Evolutionary conservation across 2,329 filamentous ascomycete species (phyloP).

Genomic region (Coniochaeta pulveracea): DNA sequence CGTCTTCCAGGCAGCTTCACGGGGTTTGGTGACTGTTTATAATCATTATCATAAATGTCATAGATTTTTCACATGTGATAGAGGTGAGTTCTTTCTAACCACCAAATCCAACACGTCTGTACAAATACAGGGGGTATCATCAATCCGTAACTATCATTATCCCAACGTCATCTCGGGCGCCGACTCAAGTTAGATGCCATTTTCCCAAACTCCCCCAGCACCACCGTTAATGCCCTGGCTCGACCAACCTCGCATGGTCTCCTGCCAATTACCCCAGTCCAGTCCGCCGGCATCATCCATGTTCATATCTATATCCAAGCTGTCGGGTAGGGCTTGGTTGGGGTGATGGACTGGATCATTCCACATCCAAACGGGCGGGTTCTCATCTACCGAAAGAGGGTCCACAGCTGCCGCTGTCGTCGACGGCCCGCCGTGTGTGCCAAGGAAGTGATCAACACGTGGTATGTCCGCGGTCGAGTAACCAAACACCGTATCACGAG

Average conservation of each 20-base stretch:
- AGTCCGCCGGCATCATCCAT: slow-evolving; percentile 26
- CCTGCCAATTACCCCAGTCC: slow-evolving; percentile 23
- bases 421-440: neutral
- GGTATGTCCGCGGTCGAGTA: slow-evolving; percentile 6
- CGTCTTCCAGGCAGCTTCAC: too few species aligned
- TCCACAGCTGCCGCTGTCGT: slow-evolving; percentile 3
- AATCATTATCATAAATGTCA: too few species aligned
- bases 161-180: too few species aligned
- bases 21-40: too few species aligned
- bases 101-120: too few species aligned
- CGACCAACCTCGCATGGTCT: slow-evolving; percentile 17
- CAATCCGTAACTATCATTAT: too few species aligned
- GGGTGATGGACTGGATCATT: slow-evolving; percentile 19
- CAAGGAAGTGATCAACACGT: neutral
- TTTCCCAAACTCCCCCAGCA: too few species aligned
- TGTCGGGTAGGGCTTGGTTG: slow-evolving; percentile 9
- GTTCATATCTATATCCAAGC: slow-evolving; percentile 19
- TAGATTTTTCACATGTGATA: too few species aligned
- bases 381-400: slow-evolving; percentile 26
- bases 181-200: too few species aligned
- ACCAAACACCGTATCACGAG: slow-evolving; percentile 5
- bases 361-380: slow-evolving; percentile 44
- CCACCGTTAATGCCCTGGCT: too few species aligned
- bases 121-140: too few species aligned
- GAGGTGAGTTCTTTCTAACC: too few species aligned